Evolutionary conservation across 352 stramenopile species (phyloP).

Genomic region (Saprolegnia parasitica): DNA sequence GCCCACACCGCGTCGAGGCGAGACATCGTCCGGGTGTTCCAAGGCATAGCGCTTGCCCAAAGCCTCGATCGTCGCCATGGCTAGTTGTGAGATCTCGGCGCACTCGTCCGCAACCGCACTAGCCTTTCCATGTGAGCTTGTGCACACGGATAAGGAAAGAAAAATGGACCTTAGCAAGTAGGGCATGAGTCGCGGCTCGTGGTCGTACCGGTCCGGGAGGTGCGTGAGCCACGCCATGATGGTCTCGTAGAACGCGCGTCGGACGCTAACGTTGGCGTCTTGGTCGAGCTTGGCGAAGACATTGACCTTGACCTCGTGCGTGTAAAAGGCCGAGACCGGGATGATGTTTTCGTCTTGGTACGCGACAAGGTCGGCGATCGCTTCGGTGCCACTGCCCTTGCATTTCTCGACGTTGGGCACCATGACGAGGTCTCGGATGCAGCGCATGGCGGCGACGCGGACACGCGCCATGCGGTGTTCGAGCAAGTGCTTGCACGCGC

Average conservation of each 20-base stretch:
- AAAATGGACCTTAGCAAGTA: slow-evolving; percentile 75
- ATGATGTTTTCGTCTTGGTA: slow-evolving; percentile 95
- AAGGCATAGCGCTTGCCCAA: slow-evolving; percentile 56
- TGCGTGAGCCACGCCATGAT: slow-evolving; percentile 86
- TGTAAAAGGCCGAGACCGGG: slow-evolving; percentile 92
- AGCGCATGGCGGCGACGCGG: slow-evolving; percentile 74
- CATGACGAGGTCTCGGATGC: slow-evolving; percentile 75
- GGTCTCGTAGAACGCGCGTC: slow-evolving; percentile 81
- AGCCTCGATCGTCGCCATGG: slow-evolving; percentile 68
- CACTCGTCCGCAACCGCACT: slow-evolving; percentile 79
- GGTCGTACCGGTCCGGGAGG: slow-evolving; percentile 91
- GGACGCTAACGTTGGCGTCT: slow-evolving; percentile 78
- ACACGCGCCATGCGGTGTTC: slow-evolving; percentile 88
- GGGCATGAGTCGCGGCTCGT: slow-evolving; percentile 90
- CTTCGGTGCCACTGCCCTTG: slow-evolving; percentile 91
- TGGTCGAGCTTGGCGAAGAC: slow-evolving; percentile 89
- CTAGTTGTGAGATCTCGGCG: slow-evolving; percentile 39
- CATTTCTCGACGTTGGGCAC: slow-evolving; percentile 88
- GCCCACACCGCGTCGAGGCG: background rate
- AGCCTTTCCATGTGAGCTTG: background rate
- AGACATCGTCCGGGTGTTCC: slow-evolving; percentile 52
- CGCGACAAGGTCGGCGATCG: slow-evolving; percentile 92
- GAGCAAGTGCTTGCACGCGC: slow-evolving; percentile 75
- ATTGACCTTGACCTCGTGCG: slow-evolving; percentile 86
- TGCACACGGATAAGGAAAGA: background rate